Base-by-base conservation (phyloP, 495 filamentous ascomycete species). In the Lentithecium fluviatile region DNA sequence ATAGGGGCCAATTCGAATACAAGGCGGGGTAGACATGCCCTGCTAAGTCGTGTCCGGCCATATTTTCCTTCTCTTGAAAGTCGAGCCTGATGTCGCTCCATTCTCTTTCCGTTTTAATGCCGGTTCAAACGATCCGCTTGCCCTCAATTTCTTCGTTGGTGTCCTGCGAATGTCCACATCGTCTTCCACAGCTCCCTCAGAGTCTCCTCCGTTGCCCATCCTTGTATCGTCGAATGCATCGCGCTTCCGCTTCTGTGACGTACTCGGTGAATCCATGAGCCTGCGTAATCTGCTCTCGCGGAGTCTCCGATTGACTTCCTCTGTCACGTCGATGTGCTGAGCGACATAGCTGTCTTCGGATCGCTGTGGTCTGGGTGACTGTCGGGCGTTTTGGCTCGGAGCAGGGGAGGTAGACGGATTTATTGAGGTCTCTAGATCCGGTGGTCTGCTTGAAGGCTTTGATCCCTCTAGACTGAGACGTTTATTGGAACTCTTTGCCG, bases 251-350 rank as follows among this genome's bases (percentile, higher is more conserved):
- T 54, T 54, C 23, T 54, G 52, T 12, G 52, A 42, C 17, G 52
- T 54, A 15, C 34, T 54, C 15, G 52, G 52, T 45, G 52, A 54
- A 13, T 54, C 52, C 52, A 54, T 54, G 17, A 54, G 38, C 10
- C 52, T 34, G 20, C 52, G 52, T 19, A 54, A 29, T 13, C 52
- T 32, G 23, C 36, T 54, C 36, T 54, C 52, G 38, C 38, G 34
- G 25, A 54, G 26, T 13, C 52, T 32, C 2, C 52, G 52, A 17
- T 54, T 54, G 52, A 54, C 52, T 15, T 54, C 52, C 6, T 54
- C 52, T 26, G 52, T 54, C 32, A 54, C 52, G 40, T 54, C 37
- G 34, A 54, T 45, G 24, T 54, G 52, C 23, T 54, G 36, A 19
- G 26, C 52, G 17, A 45, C 36, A 20, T 54, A 54, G 10, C 38